phyloP scores from a whole-genome alignment of 371 early-diverging fungal species.

The Nosema muscidifuracis region DNA sequence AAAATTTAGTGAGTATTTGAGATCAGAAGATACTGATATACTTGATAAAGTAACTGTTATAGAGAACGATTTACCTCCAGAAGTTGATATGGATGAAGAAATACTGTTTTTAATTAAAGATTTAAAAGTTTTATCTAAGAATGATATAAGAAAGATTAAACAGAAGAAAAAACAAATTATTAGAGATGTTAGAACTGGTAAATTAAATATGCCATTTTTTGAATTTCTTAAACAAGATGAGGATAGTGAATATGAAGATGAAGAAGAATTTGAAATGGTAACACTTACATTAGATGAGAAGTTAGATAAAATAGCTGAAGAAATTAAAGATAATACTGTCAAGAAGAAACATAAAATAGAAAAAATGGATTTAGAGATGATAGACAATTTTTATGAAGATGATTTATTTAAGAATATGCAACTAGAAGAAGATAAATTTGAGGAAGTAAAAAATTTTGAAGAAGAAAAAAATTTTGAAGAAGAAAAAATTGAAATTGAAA shows the following conservation, averaged over 20 bases:
- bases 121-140: constrained; percentile 57
- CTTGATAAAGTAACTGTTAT: constrained; percentile 66
- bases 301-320: constrained; percentile 57
- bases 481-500: constrained; percentile 27
- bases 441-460: background rate
- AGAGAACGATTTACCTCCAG: constrained; percentile 66
- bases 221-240: constrained; percentile 32
- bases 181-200: constrained; percentile 45
- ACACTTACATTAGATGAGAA: constrained; percentile 66
- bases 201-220: constrained; percentile 2
- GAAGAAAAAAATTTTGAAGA: constrained; percentile 8
- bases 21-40: constrained; percentile 63
- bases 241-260: constrained; percentile 52
- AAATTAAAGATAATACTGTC: constrained; percentile 24
- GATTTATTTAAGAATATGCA: constrained; percentile 40
- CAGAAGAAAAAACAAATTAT: constrained; percentile 57
- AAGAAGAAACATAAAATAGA: constrained; percentile 10
- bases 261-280: constrained; percentile 35
- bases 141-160: constrained; percentile 62
- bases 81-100: constrained; percentile 51
- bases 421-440: background rate
- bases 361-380: background rate
- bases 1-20: constrained; percentile 65
- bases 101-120: constrained; percentile 39
- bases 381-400: constrained; percentile 42